These are phyloP conservation scores for Apodospora peruviana DNA, from an alignment of 495 filamentous ascomycete genomes.

Conservation along the genomic window DNA sequence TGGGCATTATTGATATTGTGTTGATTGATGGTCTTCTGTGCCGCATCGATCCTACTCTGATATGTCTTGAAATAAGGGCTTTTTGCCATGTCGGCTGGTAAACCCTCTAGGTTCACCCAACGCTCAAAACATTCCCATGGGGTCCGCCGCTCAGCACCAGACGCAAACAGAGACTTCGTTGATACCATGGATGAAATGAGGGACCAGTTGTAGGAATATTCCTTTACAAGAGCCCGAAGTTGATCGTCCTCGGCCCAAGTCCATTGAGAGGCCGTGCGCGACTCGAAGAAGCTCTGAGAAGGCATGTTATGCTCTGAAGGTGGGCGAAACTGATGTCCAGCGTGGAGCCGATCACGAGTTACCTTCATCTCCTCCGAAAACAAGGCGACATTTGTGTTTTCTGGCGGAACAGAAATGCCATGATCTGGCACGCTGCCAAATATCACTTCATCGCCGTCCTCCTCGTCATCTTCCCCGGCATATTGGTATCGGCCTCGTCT, in stretches of 20 bases:
- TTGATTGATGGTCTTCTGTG: conserved; percentile 58
- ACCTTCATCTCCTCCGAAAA: conserved; percentile 87
- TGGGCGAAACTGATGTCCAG: conserved; percentile 89
- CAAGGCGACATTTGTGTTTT: conserved; percentile 73
- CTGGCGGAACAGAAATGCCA: conserved; percentile 50
- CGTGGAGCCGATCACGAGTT: conserved; percentile 84
- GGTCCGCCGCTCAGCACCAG: conserved; percentile 82
- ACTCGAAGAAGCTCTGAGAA: conserved; percentile 81
- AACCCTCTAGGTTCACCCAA: conserved; percentile 83
- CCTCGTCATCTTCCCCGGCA: conserved; percentile 58
- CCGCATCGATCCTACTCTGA: conserved; percentile 71
- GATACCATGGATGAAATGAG: conserved; percentile 76
- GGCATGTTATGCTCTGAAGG: conserved; percentile 88
- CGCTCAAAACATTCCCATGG: conserved; percentile 99
- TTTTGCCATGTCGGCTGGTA: conserved; percentile 87
- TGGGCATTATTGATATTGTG: conserved; percentile 53
- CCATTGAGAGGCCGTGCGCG: conserved; percentile 82
- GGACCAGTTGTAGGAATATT: conserved; percentile 96
- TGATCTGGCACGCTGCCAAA: conserved; percentile 39
- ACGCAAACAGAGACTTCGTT: conserved; percentile 67
- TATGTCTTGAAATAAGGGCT: conserved; percentile 89
- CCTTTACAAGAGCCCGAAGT: conserved; percentile 74
- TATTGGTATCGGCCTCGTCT: conserved; percentile 81
- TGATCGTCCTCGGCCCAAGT: conserved; percentile 83
- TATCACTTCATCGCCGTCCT: conserved; percentile 44